A percentile compares a stretch with the other conserved stretches of the same genome.
Conservation (phyloP, 305 asterid genomes). For the Solanum hybrid region DNA sequence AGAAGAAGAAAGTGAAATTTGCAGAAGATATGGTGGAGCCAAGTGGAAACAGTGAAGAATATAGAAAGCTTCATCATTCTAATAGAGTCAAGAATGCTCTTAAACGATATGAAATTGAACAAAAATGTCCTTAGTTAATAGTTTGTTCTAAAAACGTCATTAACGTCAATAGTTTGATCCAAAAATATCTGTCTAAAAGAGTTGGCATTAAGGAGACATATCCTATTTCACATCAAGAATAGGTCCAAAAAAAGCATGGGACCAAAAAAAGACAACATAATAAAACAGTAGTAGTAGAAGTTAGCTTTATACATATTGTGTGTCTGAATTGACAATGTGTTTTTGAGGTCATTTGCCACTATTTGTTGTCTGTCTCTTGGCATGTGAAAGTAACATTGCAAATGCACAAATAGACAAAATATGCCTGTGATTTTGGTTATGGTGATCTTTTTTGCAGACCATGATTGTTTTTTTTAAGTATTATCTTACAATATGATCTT, state of each 20-base stretch:
- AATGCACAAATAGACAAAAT: slow-evolving; percentile 3
- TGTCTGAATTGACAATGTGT: background rate
- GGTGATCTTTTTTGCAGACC: background rate
- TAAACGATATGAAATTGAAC: background rate
- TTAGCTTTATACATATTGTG: background rate
- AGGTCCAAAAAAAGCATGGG: background rate
- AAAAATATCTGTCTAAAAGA: background rate
- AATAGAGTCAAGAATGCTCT: background rate
- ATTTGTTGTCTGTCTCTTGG: slow-evolving; percentile 1
- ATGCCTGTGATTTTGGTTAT: slow-evolving; percentile 2
- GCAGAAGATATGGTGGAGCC: slow-evolving; percentile 88
- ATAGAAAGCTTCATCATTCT: slow-evolving; percentile 35
- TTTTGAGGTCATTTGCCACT: background rate
- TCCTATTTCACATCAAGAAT: background rate
- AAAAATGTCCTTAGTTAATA: background rate
- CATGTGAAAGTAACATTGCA: slow-evolving; percentile 12
- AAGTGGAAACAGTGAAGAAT: slow-evolving; percentile 56
- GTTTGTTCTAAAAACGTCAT: background rate
- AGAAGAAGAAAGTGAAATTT: slow-evolving; percentile 64
- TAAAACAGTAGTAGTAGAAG: background rate
- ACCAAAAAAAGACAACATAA: background rate
- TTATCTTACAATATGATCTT: background rate
- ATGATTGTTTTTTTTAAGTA: background rate
- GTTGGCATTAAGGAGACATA: background rate
- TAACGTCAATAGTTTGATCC: background rate